Percentiles rank a stretch among this genome's conserved stretches.
Evolutionary conservation across 495 filamentous ascomycete genomes (phyloP).

Genomic region (Penicillium flavigenum): DNA sequence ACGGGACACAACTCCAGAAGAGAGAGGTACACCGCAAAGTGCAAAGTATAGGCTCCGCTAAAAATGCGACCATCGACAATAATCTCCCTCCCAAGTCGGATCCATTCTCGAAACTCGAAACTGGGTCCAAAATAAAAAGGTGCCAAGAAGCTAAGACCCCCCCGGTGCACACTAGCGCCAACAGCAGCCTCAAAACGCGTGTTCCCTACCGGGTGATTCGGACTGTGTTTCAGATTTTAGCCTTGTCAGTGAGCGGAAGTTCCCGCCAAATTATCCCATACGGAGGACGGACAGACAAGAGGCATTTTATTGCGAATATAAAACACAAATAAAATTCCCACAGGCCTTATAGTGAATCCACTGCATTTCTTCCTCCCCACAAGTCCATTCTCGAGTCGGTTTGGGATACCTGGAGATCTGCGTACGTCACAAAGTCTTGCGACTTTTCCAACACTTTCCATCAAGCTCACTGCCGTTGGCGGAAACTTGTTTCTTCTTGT

Average conservation of each 20-base stretch:
- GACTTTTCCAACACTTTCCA: slow-evolving; percentile 5
- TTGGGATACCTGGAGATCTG: slow-evolving; percentile 6
- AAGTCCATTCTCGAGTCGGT: not conserved
- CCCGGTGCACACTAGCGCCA: slow-evolving; percentile 19
- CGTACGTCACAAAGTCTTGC: slow-evolving; percentile 6
- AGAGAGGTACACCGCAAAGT: slow-evolving; percentile 3
- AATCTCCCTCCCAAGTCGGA: not conserved
- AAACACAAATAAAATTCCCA: not conserved
- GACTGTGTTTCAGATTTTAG: slow-evolving; percentile 42
- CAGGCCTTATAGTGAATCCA: not conserved
- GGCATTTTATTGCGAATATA: slow-evolving; percentile 4
- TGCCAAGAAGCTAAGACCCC: slow-evolving; percentile 15
- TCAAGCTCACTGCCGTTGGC: not conserved
- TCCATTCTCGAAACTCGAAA: slow-evolving; percentile 8
- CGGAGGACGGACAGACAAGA: not conserved
- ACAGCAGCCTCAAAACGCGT: slow-evolving; percentile 27
- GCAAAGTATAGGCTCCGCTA: slow-evolving; percentile 12
- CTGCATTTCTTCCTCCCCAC: slow-evolving; percentile 4
- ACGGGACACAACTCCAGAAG: slow-evolving; percentile 4
- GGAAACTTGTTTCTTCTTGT: slow-evolving; percentile 1
- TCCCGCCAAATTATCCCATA: slow-evolving; percentile 17
- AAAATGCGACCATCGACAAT: slow-evolving; percentile 12
- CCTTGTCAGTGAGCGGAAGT: slow-evolving; percentile 27
- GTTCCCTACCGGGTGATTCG: slow-evolving; percentile 20
- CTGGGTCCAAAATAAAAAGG: not conserved